Evolutionary conservation across 2,329 filamentous ascomycete species (phyloP).

Genomic region (Colletotrichum gloeosporioides): DNA sequence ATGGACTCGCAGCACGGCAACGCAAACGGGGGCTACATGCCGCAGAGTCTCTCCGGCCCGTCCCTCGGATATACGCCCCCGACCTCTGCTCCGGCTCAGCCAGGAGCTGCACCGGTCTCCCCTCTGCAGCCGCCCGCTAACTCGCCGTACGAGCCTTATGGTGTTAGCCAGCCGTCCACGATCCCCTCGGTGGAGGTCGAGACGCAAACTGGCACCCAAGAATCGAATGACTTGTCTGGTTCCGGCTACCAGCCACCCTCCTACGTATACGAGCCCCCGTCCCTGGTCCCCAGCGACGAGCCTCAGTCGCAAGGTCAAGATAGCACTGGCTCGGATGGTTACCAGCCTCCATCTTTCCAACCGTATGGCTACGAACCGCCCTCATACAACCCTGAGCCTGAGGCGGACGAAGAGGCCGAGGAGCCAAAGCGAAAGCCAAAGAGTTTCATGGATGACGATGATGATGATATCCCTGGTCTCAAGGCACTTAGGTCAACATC

Average conservation of each 20-base stretch:
- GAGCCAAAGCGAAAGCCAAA: constrained; percentile 73
- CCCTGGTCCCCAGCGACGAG: constrained; percentile 37
- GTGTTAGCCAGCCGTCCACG: neutral
- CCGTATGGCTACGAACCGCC: constrained; percentile 64
- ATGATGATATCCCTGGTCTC: constrained; percentile 66
- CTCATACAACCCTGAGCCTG: constrained; percentile 58
- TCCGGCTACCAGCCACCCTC: constrained; percentile 50
- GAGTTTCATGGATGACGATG: constrained; percentile 82
- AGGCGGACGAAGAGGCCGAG: constrained; percentile 53
- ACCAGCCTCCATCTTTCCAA: constrained; percentile 68
- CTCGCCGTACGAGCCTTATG: constrained; percentile 23
- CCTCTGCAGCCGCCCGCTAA: constrained; percentile 7
- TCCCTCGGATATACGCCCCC: constrained; percentile 33
- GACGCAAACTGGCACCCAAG: neutral
- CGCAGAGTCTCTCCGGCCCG: constrained; percentile 30
- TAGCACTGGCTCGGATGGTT: constrained; percentile 48
- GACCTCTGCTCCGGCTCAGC: neutral
- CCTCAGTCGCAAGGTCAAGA: constrained; percentile 27
- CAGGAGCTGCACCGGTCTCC: neutral
- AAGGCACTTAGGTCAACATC: constrained; percentile 43
- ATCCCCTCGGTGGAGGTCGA: neutral
- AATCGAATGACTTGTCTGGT: constrained; percentile 22
- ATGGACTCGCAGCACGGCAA: constrained; percentile 44
- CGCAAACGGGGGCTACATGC: constrained; percentile 32
- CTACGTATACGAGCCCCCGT: constrained; percentile 58